Base-by-base conservation (phyloP, 2,329 filamentous ascomycete genomes). In the Ceratocystis smalleyi region DNA sequence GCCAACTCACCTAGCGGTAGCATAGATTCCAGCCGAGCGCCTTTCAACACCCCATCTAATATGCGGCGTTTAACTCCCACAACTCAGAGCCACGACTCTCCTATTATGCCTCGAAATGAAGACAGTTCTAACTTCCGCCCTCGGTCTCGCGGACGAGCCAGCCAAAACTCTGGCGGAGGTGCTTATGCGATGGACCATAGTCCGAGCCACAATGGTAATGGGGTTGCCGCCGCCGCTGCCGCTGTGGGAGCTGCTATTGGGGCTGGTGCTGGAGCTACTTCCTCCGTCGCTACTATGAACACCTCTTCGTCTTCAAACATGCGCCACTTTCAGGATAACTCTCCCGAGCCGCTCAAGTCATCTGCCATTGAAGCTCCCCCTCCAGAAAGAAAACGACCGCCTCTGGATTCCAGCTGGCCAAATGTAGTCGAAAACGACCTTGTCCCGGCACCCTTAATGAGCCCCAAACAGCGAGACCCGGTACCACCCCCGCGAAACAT, bases 351-450 rank as follows among this genome's bases (percentile, higher is more conserved):
- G 5, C 51, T 63, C 7, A 68, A 67, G 47, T 65, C 68, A 22
- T 67, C 67, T 19, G 65, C 67, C 30, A 64, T 68, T 24, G 78
- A 78, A 43, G 74, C 79, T 24, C 77, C 76, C 43, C 78, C 82
- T 1, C 85, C 85, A 0, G 84, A 87, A 69, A 77, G 85, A 67
- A 84, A 80, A 71, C 76, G 85, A 60, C 85, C 85, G 1, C 83
- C 84, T 0, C 86, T 88, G 83, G 81, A 85, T 66, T 79, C 81
- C 6, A 73, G 79, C 5, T 76, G 81, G 40, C 80, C 81, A 6
- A 75, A 78, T 61, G 78, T 73, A 59, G 68, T 70, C 49, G 78
- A 84, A 68, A 77, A 77, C 59, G 79, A 81, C 62, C 72, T 84
- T 43, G 81, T 84, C 2, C 82, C 82, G 5, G 81, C 80, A 2